Conservation (phyloP, 192 early-diverging fungal species). For the Podila horticola region DNA sequence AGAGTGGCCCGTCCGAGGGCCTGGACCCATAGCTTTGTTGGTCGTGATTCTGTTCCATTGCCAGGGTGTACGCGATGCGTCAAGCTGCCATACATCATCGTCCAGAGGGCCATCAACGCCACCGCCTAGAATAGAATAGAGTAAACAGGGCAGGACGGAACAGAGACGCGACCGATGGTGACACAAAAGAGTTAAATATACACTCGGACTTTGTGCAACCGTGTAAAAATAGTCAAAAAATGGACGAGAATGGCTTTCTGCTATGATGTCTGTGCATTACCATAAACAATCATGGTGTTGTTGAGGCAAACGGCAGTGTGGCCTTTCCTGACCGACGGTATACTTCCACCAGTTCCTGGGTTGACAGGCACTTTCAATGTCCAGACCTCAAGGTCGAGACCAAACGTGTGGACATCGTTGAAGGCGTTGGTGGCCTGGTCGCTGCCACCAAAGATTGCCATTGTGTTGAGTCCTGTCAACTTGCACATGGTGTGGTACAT, state of each 20-base stretch:
- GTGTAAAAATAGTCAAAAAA: not conserved
- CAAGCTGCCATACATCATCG: slow-evolving; percentile 62
- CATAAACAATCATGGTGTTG: slow-evolving; percentile 78
- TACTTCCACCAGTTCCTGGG: slow-evolving; percentile 43
- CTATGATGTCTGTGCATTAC: slow-evolving; percentile 33
- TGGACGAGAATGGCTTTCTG: not conserved
- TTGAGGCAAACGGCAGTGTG: slow-evolving; percentile 75
- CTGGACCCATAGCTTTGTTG: slow-evolving; percentile 58
- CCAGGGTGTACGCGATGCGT: slow-evolving; percentile 51
- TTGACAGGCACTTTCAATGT: slow-evolving; percentile 52
- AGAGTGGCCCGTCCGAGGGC: slow-evolving; percentile 70
- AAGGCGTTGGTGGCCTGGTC: slow-evolving; percentile 58
- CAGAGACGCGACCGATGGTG: slow-evolving; percentile 5
- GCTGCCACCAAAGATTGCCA: slow-evolving; percentile 74
- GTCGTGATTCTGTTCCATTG: slow-evolving; percentile 41
- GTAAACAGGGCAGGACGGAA: not conserved
- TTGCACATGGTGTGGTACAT: slow-evolving; percentile 66
- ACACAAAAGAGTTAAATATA: slow-evolving; percentile 6
- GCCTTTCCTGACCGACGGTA: slow-evolving; percentile 64
- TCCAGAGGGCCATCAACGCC: slow-evolving; percentile 55
- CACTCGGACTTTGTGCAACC: not conserved
- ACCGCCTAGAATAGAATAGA: slow-evolving; percentile 36
- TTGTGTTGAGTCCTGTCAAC: slow-evolving; percentile 61
- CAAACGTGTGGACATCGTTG: slow-evolving; percentile 64
- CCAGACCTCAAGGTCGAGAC: slow-evolving; percentile 63